These are phyloP conservation scores for Salix brachista DNA, from an alignment of 345 rosid genomes.

Conservation along the genomic window DNA sequence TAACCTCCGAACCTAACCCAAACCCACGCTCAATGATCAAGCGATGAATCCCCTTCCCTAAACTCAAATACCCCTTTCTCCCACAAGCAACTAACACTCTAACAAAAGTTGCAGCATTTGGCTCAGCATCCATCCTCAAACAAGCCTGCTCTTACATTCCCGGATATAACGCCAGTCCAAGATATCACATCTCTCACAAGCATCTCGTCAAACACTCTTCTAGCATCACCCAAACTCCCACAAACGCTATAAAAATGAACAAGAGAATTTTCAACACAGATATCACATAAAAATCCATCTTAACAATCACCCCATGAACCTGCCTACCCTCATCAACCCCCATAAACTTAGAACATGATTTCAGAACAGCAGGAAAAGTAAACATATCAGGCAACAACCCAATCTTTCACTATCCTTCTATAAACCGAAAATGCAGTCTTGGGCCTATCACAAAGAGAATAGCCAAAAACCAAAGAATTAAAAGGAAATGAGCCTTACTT, in stretches of 20 bases:
- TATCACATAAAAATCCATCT: constrained; percentile 28
- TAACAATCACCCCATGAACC: constrained; percentile 29
- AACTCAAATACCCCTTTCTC: constrained; percentile 28
- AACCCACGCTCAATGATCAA: constrained; percentile 25
- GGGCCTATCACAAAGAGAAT: constrained; percentile 8
- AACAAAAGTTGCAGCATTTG: constrained; percentile 34
- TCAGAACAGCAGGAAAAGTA: constrained; percentile 43
- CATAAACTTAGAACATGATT: constrained; percentile 41
- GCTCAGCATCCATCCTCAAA: constrained; percentile 37
- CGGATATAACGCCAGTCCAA: constrained; percentile 40
- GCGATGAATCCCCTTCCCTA: constrained; percentile 39
- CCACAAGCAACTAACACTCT: constrained; percentile 40
- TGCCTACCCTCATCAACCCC: constrained; percentile 24
- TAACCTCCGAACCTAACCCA: constrained; percentile 22
- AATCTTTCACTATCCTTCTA: constrained; percentile 13
- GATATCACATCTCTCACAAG: constrained; percentile 45
- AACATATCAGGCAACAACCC: constrained; percentile 39
- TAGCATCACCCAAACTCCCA: constrained; percentile 25
- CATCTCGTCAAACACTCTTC: constrained; percentile 44
- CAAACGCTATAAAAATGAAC: constrained; percentile 26
- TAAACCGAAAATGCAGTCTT: constrained; percentile 4
- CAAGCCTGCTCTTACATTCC: constrained; percentile 31
- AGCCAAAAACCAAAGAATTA: constrained; percentile 16
- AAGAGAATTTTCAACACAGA: constrained; percentile 40
- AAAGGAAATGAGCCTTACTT: constrained; percentile 26